A percentile compares a stretch with the other conserved stretches of the same genome.
Evolutionary conservation across 495 filamentous ascomycete species (phyloP).

Genomic region (Talaromyces thailandensis): DNA sequence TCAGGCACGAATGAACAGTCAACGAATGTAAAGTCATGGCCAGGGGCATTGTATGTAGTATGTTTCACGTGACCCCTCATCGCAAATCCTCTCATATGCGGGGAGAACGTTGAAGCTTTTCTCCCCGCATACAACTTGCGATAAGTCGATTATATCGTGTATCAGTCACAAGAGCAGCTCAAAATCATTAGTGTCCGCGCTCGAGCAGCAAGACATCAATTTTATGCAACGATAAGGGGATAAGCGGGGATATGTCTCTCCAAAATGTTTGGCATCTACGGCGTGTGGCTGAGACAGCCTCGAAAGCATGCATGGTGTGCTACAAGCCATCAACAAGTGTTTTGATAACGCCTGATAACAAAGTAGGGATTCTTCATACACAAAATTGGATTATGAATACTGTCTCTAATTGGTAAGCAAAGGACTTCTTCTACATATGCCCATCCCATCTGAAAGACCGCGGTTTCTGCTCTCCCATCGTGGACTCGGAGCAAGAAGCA

Average conservation of each 20-base stretch:
- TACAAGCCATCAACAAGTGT: conserved; percentile 83
- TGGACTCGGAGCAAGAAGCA: conserved; percentile 66
- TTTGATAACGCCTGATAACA: conserved; percentile 82
- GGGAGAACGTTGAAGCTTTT: not conserved
- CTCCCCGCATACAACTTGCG: not conserved
- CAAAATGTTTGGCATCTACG: conserved; percentile 82
- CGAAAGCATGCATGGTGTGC: conserved; percentile 83
- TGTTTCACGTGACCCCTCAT: not conserved
- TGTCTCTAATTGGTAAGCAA: not conserved
- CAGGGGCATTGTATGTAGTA: not conserved
- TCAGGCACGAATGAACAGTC: not conserved
- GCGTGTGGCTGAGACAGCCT: conserved; percentile 72
- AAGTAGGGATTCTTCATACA: conserved; percentile 42
- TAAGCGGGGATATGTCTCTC: conserved; percentile 39
- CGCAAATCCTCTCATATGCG: not conserved
- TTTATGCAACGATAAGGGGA: not conserved
- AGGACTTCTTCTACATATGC: conserved; percentile 93
- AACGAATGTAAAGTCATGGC: not conserved
- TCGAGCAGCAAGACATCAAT: not conserved
- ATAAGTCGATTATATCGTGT: not conserved
- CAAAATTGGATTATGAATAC: not conserved
- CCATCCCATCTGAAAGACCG: conserved; percentile 74
- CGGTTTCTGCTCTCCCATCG: conserved; percentile 70
- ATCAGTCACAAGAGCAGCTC: too few species aligned
- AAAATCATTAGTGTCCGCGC: too few species aligned